A percentile compares a stretch with the other conserved stretches of the same genome.
Evolutionary conservation across 345 rosid species (phyloP).

Genomic region (Brassica rapa): DNA sequence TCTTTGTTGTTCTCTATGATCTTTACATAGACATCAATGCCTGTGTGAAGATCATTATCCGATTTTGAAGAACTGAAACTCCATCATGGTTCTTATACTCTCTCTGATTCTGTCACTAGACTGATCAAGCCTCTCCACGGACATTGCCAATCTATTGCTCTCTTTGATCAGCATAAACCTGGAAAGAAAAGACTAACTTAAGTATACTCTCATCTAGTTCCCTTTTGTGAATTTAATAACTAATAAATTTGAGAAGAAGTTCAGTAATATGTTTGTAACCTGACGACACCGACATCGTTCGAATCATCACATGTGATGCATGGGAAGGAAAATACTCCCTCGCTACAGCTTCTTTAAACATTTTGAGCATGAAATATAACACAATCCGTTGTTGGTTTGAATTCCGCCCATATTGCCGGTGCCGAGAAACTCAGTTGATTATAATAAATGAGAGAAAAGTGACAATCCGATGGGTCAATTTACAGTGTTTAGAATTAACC

Average conservation of each 20-base stretch:
- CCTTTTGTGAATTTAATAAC: neutral
- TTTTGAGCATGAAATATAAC: neutral
- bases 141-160: slow-evolving; percentile 57
- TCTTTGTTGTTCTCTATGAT: slow-evolving; percentile 97
- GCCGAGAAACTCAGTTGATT: neutral
- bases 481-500: too few species aligned
- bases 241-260: neutral
- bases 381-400: neutral
- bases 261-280: neutral
- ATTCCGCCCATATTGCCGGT: neutral
- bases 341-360: neutral
- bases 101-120: slow-evolving; percentile 72
- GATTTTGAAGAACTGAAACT: slow-evolving; percentile 84
- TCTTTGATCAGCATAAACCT: slow-evolving; percentile 73
- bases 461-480: too few species aligned
- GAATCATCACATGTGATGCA: neutral
- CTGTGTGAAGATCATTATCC: slow-evolving; percentile 78
- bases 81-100: slow-evolving; percentile 73
- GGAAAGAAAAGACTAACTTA: neutral
- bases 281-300: neutral
- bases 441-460: too few species aligned
- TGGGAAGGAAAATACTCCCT: neutral
- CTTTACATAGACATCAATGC: slow-evolving; percentile 95
- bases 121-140: slow-evolving; percentile 69
- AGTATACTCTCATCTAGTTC: neutral